Conservation (phyloP, 768 basidiomycete species). For the Hygrocybe punicea region DNA sequence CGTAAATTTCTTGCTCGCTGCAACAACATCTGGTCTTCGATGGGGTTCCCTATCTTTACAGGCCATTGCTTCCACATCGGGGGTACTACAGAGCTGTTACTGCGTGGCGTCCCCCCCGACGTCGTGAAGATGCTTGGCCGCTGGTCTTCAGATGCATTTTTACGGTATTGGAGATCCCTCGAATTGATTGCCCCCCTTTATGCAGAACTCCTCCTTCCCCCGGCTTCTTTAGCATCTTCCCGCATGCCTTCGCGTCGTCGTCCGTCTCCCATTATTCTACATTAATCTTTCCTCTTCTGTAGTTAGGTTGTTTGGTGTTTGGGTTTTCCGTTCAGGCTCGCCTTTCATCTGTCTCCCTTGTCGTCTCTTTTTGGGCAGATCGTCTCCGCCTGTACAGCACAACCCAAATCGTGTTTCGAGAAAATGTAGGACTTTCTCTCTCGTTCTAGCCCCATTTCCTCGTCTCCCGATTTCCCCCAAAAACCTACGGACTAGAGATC, state of each 20-base stretch:
- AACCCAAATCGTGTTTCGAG: no score
- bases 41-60: constrained; percentile 14
- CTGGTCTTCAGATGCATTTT: constrained; percentile 37
- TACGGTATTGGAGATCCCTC: constrained; percentile 30
- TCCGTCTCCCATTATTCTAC: no score
- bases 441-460: no score
- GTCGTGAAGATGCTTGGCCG: constrained; percentile 30
- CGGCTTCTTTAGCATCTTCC: neutral
- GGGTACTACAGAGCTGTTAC: constrained; percentile 32
- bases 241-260: neutral
- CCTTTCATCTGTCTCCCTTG: no score
- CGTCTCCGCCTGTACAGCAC: no score
- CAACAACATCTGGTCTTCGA: constrained; percentile 24
- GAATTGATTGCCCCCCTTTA: constrained; percentile 19
- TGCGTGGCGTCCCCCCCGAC: constrained; percentile 29
- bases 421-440: no score
- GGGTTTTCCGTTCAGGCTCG: no score
- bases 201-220: constrained; percentile 20
- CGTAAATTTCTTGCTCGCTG: constrained; percentile 18
- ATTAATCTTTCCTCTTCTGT: no score
- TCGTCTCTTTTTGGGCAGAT: no score
- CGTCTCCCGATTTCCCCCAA: no score
- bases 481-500: no score
- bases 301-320: no score
- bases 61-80: constrained; percentile 38